Evolutionary conservation across 768 basidiomycete species (phyloP).

Genomic region (Amanita thiersii): DNA sequence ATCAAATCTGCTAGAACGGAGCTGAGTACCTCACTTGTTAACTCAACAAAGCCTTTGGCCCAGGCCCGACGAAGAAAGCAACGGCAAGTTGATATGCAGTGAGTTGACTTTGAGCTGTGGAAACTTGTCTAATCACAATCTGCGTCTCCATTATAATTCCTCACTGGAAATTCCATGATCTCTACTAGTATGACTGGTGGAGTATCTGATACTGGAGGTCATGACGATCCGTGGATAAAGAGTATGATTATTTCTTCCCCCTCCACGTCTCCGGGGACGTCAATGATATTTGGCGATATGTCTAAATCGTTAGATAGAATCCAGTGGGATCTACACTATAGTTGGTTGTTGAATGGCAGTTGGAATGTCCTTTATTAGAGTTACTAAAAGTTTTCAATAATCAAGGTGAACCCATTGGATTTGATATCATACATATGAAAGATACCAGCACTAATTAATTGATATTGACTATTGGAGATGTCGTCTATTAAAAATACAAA

Average conservation of each 20-base stretch:
- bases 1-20: constrained; percentile 7
- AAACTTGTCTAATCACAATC: no score
- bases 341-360: constrained; percentile 21
- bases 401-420: no score
- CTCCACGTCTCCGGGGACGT: no score
- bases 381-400: neutral
- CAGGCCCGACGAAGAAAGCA: neutral
- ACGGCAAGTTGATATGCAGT: neutral
- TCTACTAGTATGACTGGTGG: neutral
- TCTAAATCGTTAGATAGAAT: no score
- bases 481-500: no score
- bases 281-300: neutral
- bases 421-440: no score
- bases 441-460: no score
- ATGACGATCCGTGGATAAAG: neutral
- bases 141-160: no score
- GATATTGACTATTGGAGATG: no score
- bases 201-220: neutral
- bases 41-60: constrained; percentile 1
- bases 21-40: neutral
- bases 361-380: constrained; percentile 15
- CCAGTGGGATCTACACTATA: neutral
- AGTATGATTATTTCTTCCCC: no score
- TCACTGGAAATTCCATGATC: no score
- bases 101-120: no score